These are phyloP conservation scores for Dichotomopilus funicola DNA, from an alignment of 2,329 filamentous ascomycete species.

Conservation along the genomic window DNA sequence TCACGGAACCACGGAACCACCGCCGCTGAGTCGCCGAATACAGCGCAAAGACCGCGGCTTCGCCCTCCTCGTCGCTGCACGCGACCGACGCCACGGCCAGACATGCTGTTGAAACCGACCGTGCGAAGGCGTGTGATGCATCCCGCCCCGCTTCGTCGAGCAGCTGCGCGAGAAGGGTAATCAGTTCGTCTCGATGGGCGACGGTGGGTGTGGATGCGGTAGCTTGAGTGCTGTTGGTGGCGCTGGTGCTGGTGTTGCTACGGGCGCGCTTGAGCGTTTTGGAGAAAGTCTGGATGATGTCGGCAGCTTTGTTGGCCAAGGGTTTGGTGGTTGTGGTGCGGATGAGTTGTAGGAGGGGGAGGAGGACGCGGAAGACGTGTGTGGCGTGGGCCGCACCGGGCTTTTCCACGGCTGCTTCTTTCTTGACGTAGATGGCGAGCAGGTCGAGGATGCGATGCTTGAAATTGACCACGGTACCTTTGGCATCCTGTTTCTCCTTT, in stretches of 20 bases:
- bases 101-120: constrained; percentile 67
- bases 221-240: constrained; percentile 36
- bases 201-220: constrained; percentile 16
- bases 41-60: constrained; percentile 53
- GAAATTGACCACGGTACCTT: constrained; percentile 85
- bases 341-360: constrained; percentile 70
- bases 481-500: constrained; percentile 80
- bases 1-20: constrained; percentile 53
- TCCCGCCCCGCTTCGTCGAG: constrained; percentile 62
- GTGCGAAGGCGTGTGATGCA: constrained; percentile 62
- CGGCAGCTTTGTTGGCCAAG: constrained; percentile 64
- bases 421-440: constrained; percentile 75
- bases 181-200: constrained; percentile 33
- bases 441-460: constrained; percentile 91
- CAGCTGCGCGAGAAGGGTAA: constrained; percentile 56
- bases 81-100: constrained; percentile 60
- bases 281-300: constrained; percentile 66
- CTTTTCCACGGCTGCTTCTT: constrained; percentile 52
- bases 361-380: constrained; percentile 56
- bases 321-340: constrained; percentile 71
- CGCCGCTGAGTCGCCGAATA: constrained; percentile 56
- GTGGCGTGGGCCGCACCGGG: too few relatives aligned
- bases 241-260: constrained; percentile 51
- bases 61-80: constrained; percentile 45
- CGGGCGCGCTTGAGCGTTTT: constrained; percentile 57